Percentiles rank a stretch among this genome's conserved stretches.
phyloP scores from a whole-genome alignment of 345 rosid genomes.

The Reutealis trisperma region DNA sequence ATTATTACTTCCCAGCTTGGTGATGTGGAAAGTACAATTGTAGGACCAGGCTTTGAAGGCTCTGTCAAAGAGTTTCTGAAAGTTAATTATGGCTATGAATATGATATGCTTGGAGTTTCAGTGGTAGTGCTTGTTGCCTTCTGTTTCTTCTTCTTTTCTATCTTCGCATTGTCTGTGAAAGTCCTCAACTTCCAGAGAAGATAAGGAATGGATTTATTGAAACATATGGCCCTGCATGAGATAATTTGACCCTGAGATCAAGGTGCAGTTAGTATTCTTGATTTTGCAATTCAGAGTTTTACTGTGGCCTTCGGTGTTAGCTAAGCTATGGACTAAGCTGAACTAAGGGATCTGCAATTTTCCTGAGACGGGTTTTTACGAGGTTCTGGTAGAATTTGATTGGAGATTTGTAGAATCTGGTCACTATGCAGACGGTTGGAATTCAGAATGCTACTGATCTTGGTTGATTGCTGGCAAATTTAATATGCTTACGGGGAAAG shows the following conservation, averaged over 20 bases:
- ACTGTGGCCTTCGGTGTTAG: background rate
- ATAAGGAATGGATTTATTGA: slow-evolving; percentile 22
- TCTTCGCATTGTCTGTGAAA: slow-evolving; percentile 62
- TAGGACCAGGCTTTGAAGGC: slow-evolving; percentile 53
- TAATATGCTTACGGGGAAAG: background rate
- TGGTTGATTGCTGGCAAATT: background rate
- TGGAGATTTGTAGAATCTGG: background rate
- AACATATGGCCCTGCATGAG: background rate
- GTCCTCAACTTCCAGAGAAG: slow-evolving; percentile 81
- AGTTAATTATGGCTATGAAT: slow-evolving; percentile 42
- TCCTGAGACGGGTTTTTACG: background rate
- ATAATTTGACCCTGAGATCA: background rate
- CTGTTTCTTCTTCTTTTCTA: slow-evolving; percentile 57
- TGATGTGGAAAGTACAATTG: slow-evolving; percentile 63
- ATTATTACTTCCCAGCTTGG: slow-evolving; percentile 78
- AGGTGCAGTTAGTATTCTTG: background rate
- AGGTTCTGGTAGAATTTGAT: background rate
- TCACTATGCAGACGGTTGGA: background rate
- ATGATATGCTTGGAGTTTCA: slow-evolving; percentile 52
- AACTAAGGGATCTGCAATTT: background rate
- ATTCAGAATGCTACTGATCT: background rate
- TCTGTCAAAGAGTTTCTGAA: slow-evolving; percentile 66
- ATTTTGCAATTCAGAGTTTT: background rate
- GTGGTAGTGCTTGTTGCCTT: slow-evolving; percentile 56
- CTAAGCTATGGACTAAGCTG: background rate